Evolutionary conservation across 2,329 filamentous ascomycete species (phyloP).

Genomic region (Biscogniauxia marginata): DNA sequence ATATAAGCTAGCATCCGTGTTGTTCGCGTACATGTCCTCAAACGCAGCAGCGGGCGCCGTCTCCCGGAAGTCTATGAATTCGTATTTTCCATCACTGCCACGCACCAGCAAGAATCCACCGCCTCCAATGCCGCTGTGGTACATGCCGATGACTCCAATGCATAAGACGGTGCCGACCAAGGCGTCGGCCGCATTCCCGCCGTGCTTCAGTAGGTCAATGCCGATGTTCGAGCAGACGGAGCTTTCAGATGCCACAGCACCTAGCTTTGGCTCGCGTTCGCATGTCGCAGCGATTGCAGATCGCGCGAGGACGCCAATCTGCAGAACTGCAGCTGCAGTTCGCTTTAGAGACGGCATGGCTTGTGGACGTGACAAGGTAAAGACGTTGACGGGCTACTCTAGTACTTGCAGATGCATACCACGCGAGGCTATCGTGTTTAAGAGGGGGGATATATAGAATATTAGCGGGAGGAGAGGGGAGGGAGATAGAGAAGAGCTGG

Average conservation of each 20-base stretch:
- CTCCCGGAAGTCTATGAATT: conserved; percentile 84
- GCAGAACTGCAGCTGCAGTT: conserved; percentile 20
- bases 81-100: conserved; percentile 68
- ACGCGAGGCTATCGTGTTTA: background rate
- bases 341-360: conserved; percentile 24
- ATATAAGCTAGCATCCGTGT: conserved; percentile 60
- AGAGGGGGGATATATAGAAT: no score
- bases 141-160: conserved; percentile 73
- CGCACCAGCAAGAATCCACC: conserved; percentile 88
- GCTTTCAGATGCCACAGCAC: conserved; percentile 71
- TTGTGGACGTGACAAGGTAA: background rate
- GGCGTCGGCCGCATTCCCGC: conserved; percentile 74
- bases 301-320: conserved; percentile 19
- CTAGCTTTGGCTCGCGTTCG: conserved; percentile 34
- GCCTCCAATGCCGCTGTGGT: conserved; percentile 81
- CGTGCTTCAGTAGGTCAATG: conserved; percentile 55
- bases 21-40: conserved; percentile 77
- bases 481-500: background rate
- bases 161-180: conserved; percentile 73
- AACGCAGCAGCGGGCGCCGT: conserved; percentile 76
- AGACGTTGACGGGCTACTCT: background rate
- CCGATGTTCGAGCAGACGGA: conserved; percentile 69
- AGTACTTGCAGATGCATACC: background rate
- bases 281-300: conserved; percentile 17
- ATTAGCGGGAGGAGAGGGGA: background rate